Evolutionary conservation across 1,284 basidiomycete species (phyloP), one percentile per base, ranked within the genome.

Genomic region (Neonothopanus nambi): DNA sequence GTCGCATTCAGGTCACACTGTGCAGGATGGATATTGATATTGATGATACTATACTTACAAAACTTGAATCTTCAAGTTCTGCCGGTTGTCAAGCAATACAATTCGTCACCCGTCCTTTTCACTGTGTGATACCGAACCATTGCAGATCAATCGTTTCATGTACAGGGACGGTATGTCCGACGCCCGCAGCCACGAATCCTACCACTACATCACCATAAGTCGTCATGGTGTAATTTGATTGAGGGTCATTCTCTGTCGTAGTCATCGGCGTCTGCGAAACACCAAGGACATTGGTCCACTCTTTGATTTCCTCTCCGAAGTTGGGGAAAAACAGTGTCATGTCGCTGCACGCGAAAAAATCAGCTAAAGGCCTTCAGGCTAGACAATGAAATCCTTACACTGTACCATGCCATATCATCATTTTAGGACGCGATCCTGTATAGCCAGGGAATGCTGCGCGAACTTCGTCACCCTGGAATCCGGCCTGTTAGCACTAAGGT

Each of bases 331-430:
- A 74, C 38, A 82, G 72, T 6, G 76, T 78, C 18, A 73, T 78
- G 61, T 82, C 80, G 13, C 70, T 71, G 20, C n/a, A n/a, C 9
- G 12, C 13, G 30, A 2, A 3, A 33, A n/a, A n/a, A n/a, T n/a
- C n/a, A n/a, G n/a, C n/a, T n/a, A n/a, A n/a, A n/a, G n/a, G n/a
- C n/a, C n/a, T n/a, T n/a, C n/a, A n/a, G 5, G 13, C 17, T 4
- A 35, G 9, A 17, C 21, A 6, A 3, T 20, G 30, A 33, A 20
- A 8, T 11, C 69, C 75, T 59, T 63, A 79, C 74, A 64, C 67
- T 21, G 78, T 80, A 50, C 80, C 80, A 62, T 82, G 79, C 78
- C 78, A 82, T 57, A 80, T 67, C 63, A 79, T 76, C 59, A 82
- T 69, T 61, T 76, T 80, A 28, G 79, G 79, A 40, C 74, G 70